Conservation (phyloP, 352 stramenopile species). For the Globisporangium mamillatum region DNA sequence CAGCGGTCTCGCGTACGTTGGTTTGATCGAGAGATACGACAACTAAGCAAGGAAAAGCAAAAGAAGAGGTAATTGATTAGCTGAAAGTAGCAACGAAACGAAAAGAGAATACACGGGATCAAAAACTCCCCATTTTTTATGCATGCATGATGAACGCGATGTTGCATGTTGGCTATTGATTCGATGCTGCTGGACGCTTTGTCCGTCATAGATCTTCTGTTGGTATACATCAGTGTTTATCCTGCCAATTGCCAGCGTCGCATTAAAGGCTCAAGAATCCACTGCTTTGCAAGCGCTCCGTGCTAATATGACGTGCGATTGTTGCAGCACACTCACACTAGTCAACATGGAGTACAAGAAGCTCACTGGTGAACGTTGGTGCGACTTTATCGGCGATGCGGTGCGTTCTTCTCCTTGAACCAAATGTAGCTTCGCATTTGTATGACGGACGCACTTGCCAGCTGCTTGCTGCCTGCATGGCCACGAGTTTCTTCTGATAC, state of each 20-base stretch:
- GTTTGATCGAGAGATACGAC: conserved; percentile 91
- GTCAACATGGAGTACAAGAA: no score
- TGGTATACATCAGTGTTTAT: no score
- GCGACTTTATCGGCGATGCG: no score
- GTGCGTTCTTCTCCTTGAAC: not conserved
- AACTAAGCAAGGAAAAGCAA: conserved; percentile 26
- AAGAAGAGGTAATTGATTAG: conserved; percentile 8
- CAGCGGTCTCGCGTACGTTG: conserved; percentile 95
- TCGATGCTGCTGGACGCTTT: not conserved
- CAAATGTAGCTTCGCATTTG: not conserved
- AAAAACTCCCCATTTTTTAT: not conserved
- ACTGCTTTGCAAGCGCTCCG: no score
- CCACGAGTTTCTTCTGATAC: not conserved
- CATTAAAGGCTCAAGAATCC: no score
- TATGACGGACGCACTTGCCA: no score
- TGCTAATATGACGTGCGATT: no score
- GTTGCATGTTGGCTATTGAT: not conserved
- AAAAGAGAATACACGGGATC: conserved; percentile 6
- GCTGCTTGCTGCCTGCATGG: not conserved
- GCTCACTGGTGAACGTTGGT: no score
- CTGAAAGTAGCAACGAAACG: not conserved
- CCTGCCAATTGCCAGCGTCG: no score
- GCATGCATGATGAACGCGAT: not conserved
- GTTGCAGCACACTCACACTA: no score
- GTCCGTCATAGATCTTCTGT: no score